phyloP scores from a whole-genome alignment of 164 flowering plant genomes.

The Dillenia turbinata region DNA sequence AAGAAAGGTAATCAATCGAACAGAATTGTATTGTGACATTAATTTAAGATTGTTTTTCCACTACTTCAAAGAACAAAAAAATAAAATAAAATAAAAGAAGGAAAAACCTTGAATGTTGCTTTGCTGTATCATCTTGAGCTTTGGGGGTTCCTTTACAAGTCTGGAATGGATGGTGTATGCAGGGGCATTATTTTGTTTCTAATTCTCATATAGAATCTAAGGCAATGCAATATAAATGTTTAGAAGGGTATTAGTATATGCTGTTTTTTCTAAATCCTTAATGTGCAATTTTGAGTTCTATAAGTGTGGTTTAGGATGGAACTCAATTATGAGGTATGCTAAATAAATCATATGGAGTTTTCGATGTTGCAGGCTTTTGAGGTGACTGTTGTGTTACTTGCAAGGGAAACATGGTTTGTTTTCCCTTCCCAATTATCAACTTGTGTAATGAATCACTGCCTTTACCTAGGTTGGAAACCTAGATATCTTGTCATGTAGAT shows the following conservation, averaged over 20 bases:
- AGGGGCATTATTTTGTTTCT: too few species aligned
- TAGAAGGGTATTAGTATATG: not conserved
- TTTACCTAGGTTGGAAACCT: too few species aligned
- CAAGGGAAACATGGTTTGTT: slow-evolving; percentile 10
- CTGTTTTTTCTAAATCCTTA: too few species aligned
- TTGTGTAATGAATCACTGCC: not conserved
- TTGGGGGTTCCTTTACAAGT: too few species aligned
- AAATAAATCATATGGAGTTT: slow-evolving; percentile 47
- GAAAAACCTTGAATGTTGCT: too few species aligned
- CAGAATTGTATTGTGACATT: slow-evolving; percentile 1
- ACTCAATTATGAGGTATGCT: slow-evolving; percentile 44
- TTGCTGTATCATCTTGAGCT: too few species aligned
- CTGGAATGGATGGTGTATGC: too few species aligned
- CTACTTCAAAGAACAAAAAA: not conserved
- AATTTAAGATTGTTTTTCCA: not conserved
- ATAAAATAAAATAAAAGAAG: too few species aligned
- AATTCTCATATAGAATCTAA: too few species aligned
- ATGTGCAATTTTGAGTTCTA: slow-evolving; percentile 14
- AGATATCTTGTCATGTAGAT: too few species aligned
- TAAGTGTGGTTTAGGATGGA: slow-evolving; percentile 50
- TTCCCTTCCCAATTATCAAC: slow-evolving; percentile 6
- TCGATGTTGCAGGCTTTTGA: slow-evolving; percentile 55
- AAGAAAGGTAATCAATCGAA: slow-evolving; percentile 65
- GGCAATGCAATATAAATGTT: too few species aligned
- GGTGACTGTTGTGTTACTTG: slow-evolving; percentile 44